Base-by-base conservation (phyloP, 495 filamentous ascomycete genomes). In the Aspergillus asperescens region DNA sequence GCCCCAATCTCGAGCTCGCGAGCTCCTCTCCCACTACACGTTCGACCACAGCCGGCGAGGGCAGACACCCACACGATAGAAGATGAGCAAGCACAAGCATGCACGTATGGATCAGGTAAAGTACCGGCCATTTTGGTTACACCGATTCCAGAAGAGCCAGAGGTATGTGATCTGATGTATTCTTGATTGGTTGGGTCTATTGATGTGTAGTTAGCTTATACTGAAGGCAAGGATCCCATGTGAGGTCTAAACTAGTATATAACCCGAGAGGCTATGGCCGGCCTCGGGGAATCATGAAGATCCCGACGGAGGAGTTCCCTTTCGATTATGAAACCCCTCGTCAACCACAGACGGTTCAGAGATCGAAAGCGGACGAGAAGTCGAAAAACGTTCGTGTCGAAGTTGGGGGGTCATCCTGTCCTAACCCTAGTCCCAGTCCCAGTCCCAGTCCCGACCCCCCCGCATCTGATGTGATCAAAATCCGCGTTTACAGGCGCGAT, bases 201-300 rank as follows among this genome's bases (percentile, higher is more conserved):
- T 27, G 28, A 42, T 37, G 23, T 16, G 24, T 35, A 47, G 42
- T 40, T 32, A 19, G 42, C 51, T 47, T n/a, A 54, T 54, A 8
- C 42, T 19, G 29, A 40, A 45, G 7, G 27, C 31, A 32, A 47
- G 51, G 42, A 47, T 28, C 16, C 18, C 24, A 46, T 47, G 6
- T 54, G 24, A 54, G 25, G 24, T 40, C 31, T 7, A 38, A 7
- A 19, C 16, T 45, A 16, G 10, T 15, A 4, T 32, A 34, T 7
- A 23, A 20, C 29, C 13, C 29, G 19, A 47, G 44, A 24, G 13
- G 23, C 5, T 15, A 24, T 25, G 22, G 27, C 23, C 27, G 13
- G 37, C 49, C 40, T 12, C 51, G 24, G 27, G 49, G 53, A n/a
- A 54, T 60, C 18, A 22, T 60, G 13, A 56, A 53, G 34, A 15